These are phyloP conservation scores for Herpotrichia juniperi DNA, from an alignment of 2,329 filamentous ascomycete genomes.

Conservation along the genomic window DNA sequence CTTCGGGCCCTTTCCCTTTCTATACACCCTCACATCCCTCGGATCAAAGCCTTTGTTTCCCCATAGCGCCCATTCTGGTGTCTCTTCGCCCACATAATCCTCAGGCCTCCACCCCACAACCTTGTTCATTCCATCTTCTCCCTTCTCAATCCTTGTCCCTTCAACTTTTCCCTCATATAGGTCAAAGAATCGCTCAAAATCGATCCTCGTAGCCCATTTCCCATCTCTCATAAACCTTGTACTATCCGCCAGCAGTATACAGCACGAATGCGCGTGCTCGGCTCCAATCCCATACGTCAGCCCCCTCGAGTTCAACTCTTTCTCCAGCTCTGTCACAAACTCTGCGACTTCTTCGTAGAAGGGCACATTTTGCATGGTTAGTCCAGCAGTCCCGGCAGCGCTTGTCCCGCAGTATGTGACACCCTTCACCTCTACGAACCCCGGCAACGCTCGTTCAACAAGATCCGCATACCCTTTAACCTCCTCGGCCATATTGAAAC, in stretches of 20 bases:
- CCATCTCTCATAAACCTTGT: slow-evolving; percentile 77
- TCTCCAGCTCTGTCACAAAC: slow-evolving; percentile 77
- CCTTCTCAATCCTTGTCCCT: slow-evolving; percentile 26
- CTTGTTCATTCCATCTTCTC: slow-evolving; percentile 53
- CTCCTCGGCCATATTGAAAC: slow-evolving; percentile 96
- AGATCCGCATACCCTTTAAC: slow-evolving; percentile 88
- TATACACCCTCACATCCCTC: slow-evolving; percentile 82
- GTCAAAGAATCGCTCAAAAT: slow-evolving; percentile 88
- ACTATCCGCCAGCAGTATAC: slow-evolving; percentile 78
- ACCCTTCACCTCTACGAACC: slow-evolving; percentile 94
- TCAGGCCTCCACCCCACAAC: slow-evolving; percentile 76
- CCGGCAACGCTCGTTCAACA: slow-evolving; percentile 83
- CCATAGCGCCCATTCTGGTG: slow-evolving; percentile 94
- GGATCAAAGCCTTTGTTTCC: slow-evolving; percentile 95
- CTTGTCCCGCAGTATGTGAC: slow-evolving; percentile 96
- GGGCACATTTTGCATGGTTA: slow-evolving; percentile 97
- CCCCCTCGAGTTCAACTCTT: slow-evolving; percentile 70
- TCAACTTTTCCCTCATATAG: slow-evolving; percentile 67
- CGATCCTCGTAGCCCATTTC: slow-evolving; percentile 89
- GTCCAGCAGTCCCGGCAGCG: slow-evolving; percentile 79
- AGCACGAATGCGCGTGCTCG: slow-evolving; percentile 95
- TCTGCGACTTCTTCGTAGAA: slow-evolving; percentile 76
- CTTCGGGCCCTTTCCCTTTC: slow-evolving; percentile 72
- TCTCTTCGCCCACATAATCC: slow-evolving; percentile 85
- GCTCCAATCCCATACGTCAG: slow-evolving; percentile 89